Conservation (phyloP, 441 rosid species). For the Erodium texanum region DNA sequence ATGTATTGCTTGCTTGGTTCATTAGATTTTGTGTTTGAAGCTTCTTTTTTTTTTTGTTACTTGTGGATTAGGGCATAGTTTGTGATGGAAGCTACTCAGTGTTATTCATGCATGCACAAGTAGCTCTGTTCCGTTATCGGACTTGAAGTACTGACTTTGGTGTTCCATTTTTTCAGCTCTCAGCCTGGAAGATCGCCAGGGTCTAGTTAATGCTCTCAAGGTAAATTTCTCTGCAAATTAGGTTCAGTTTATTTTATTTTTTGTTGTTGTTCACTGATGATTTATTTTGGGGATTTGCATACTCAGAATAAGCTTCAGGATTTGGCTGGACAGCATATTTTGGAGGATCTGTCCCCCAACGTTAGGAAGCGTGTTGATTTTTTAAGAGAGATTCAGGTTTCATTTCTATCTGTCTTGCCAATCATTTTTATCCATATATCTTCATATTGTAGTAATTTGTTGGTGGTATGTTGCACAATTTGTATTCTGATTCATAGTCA, state of each 20-base stretch:
- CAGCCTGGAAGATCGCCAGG: slow-evolving; percentile 57
- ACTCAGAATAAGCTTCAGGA: slow-evolving; percentile 60
- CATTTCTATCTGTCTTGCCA: neutral
- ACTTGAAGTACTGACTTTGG: neutral
- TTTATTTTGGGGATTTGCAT: neutral
- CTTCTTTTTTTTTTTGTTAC: no score
- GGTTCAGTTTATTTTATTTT: neutral
- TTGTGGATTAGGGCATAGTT: no score
- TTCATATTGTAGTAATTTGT: neutral
- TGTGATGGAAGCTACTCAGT: no score
- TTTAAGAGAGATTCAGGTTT: slow-evolving; percentile 77
- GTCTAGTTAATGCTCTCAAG: slow-evolving; percentile 58
- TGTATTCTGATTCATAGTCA: neutral
- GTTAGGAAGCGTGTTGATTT: slow-evolving; percentile 72
- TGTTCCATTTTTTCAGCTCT: slow-evolving; percentile 35
- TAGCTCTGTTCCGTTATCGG: neutral
- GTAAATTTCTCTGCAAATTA: slow-evolving; percentile 23
- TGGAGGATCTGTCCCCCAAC: slow-evolving; percentile 42
- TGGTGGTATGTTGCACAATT: neutral
- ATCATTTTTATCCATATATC: neutral
- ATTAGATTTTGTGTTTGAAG: no score
- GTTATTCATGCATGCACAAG: neutral
- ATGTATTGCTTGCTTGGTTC: no score
- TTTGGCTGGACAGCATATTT: slow-evolving; percentile 60
- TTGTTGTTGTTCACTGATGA: neutral